Evolutionary conservation across 257 asterid species (phyloP), one percentile per base, ranked within the genome.

Genomic region (Echium plantagineum): DNA sequence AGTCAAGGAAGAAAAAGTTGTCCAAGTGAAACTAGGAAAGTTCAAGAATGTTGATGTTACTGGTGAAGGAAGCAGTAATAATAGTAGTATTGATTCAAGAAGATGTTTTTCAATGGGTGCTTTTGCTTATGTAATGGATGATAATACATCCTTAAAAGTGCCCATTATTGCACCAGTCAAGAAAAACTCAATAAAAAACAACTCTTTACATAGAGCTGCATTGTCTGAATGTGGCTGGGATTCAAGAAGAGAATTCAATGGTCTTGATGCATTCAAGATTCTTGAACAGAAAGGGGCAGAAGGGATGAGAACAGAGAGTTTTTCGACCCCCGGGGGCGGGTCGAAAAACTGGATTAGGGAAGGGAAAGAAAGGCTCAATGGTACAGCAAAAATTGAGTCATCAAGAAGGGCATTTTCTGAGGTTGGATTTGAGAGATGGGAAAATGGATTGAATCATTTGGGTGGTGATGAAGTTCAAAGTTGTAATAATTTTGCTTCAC

Each of bases 101-200:
- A 76, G 98, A 57, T 91, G 98, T 62, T 87, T 87, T 62, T 91
- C 98, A 0, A 88, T 91, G 98, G 96, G 96, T 9, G 85, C 98
- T 28, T 85, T 91, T 71, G 98, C 96, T 30, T 91, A 91, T 67
- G 75, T 91, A 1, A 81, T 91, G 95, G 94, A 88, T 59, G 95
- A 81, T 48, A 81, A 71, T 19, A 68, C 87, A 19, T 59, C 85
- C 53, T 71, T 91, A 20, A 86, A 81, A 73, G 98, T 91, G 4
- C 98, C 96, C 0, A 84, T 91, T 53, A 78, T 81, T 62, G 64
- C 93, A 22, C 94, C 88, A 6, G 2, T 66, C 35, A 87, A 85
- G 80, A 85, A 83, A 62, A 76, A 65, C 20, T 18, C 84, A 0
- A 80, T 59, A 64, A 87, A 80, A 74, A 88, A 85, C 54, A 66